Base-by-base conservation (phyloP, 164 flowering plant species). In the Magnolia officinalis region DNA sequence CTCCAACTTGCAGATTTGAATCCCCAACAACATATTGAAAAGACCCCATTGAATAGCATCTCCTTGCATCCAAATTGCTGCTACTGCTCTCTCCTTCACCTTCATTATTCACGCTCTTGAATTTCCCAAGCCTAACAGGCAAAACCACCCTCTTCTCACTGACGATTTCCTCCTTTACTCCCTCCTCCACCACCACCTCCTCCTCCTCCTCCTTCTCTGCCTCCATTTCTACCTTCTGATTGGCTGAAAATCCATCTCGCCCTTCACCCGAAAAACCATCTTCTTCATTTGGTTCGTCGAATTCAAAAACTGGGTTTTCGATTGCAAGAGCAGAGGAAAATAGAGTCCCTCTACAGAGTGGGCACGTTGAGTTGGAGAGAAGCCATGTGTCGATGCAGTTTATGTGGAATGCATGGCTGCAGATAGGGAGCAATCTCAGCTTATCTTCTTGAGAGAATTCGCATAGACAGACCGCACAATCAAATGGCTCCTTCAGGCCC, bases 331-430 rank as follows among this genome's bases (percentile, higher is more conserved):
- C 82, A 29, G 88, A 72, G 55, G 77, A 73, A 65, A 75, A 80
- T 75, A 88, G 88, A 77, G 85, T 75, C 1, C 85, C 87, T 78
- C 98, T 87, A 75, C 98, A 94, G 18, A 92, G 87, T 37, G 97
- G 98, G 79, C 98, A 94, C 9, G 96, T 87, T 4, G 97, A 91
- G 77, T 93, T 92, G 37, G 98, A 91, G 37, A 91, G 88, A 0
- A 93, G 90, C 98, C 98, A 93, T 16, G 96, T 92, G 71, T 91
- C 98, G 49, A 94, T 90, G 74, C 98, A 94, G 61, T 83, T 59
- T 1, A 89, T 83, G 74, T 92, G 98, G 65, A 92, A 94, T 45
- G 98, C 96, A 83, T 94, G 98, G 70, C 92, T 83, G 66, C 98
- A 94, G 3, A 75, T 51, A 2, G 97, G 97, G 72, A 94, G 91